These are phyloP conservation scores for Gynochthodes officinalis DNA, from an alignment of 257 asterid species.

Conservation along the genomic window DNA sequence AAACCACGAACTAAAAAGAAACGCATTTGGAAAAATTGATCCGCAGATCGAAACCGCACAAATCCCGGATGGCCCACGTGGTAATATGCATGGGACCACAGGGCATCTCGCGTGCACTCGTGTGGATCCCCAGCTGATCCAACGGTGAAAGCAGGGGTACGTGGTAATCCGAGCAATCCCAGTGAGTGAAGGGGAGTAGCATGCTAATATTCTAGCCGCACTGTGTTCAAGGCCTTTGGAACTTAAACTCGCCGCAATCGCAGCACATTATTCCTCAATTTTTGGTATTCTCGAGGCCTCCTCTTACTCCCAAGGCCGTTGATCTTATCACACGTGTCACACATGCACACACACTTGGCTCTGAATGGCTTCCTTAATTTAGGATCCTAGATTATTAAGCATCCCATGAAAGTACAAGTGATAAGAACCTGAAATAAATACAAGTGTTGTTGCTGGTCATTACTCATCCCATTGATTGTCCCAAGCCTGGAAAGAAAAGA, in stretches of 20 bases:
- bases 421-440: neutral
- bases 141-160: slow-evolving; percentile 19
- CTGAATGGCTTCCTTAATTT: neutral
- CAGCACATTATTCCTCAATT: slow-evolving; percentile 18
- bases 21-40: no score
- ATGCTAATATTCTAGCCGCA: slow-evolving; percentile 11
- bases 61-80: slow-evolving; percentile 23
- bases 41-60: neutral
- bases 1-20: no score
- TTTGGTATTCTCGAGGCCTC: neutral
- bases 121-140: slow-evolving; percentile 29
- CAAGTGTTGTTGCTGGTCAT: no score
- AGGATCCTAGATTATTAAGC: neutral
- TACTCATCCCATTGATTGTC: no score
- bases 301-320: slow-evolving; percentile 12
- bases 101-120: slow-evolving; percentile 31
- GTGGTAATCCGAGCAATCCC: neutral
- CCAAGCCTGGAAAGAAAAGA: no score
- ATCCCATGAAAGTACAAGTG: neutral
- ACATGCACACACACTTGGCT: slow-evolving; percentile 1
- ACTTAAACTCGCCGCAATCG: slow-evolving; percentile 54
- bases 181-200: neutral
- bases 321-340: slow-evolving; percentile 13
- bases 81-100: slow-evolving; percentile 10
- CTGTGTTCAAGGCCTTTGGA: slow-evolving; percentile 38